Evolutionary conservation across 1,284 basidiomycete species (phyloP), one percentile per base, ranked within the genome.

Genomic region (Coniophora puteana): DNA sequence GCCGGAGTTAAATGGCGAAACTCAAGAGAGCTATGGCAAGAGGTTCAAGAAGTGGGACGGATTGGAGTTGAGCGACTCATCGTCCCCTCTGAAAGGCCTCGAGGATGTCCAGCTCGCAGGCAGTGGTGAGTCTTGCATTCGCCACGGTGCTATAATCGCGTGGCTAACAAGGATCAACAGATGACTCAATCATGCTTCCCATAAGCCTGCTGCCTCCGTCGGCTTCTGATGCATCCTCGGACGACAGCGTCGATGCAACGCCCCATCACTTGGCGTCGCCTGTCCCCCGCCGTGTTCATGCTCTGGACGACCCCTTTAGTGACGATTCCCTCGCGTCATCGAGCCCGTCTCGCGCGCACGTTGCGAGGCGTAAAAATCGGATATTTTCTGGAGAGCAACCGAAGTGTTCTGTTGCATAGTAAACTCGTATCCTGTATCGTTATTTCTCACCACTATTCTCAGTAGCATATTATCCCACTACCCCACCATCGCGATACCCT

Each of bases 191-290:
- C 42, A 62, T 68, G 43, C 60, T 56, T 48, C 36, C 46, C 46
- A 17, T 51, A 47, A 26, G 54, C 26, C 34, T 30, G 28, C 40
- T 36, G 28, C 29, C 16, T 17, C 29, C 28, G 20, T 20, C 17
- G 21, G 44, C 38, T 40, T 22, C 39, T 39, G 37, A 62, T 46
- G 40, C 43, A 10, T 72, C 71, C 4, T 83, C 80, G 2, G 82
- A 85, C 48, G 80, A 86, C 44, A 75, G 80, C 45, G 72, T 80
- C 1, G 78, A 82, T 57, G 77, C 83, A n/a, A 83, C 80, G 0
- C 81, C 83, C 17, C 72, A 74, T 45, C 78, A 79, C 49, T 57
- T 85, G 20, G 72, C 77, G 29, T 86, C 83, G 7, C 82, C 83
- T 6, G 68, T 65, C 18, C 61, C 70, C 22, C 71, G 66, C 29